Base-by-base conservation (phyloP, 208 protist genomes). In the Acanthamoeba healyi region DNA sequence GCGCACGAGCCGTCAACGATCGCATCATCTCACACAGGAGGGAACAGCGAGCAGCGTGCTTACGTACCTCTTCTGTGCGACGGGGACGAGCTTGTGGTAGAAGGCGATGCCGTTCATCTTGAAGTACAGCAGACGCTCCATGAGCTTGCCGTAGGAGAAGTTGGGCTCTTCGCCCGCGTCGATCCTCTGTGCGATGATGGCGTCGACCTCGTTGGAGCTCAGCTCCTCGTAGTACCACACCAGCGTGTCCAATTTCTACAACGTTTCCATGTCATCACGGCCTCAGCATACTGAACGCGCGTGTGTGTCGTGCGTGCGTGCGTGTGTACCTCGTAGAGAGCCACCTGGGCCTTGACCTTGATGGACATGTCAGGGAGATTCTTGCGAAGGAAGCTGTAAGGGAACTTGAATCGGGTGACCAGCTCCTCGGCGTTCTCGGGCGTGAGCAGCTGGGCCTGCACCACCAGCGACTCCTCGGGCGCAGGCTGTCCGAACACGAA, bases 181-280 rank as follows among this genome's bases (percentile, higher is more conserved):
- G 14, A 96, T n/a, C 42, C 96, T 19, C 34, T 96, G 36, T 14
- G 63, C 29, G 38, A 96, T 72, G 5, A 96, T 44, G 6, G 38
- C 6, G 15, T 94, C 51, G 0, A 94, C 65, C 1, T 84, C 51
- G 29, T 70, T 24, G 10, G 32, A 49, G 19, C 54, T 32, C 29
- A 96, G 44, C 44, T 97, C 95, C 94, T 97, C 94, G 79, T 96
- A 95, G 29, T 93, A 96, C 96, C 96, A 97, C 38, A 97, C 36
- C 19, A 96, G 54, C 1, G 29, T 32, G 58, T 94, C 77, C 4
- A 97, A 36, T 44, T 54, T 94, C 86, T 74, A 24, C 17, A 26
- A 12, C 6, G 15, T 15, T 24, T 9, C 70, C 70, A 46, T n/a
- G 14, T 29, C 61, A 36, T 10, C 54, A 15, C 54, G n/a, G 5